Base-by-base conservation (phyloP, 805 yeast species). In the Lipomyces lipofer region DNA sequence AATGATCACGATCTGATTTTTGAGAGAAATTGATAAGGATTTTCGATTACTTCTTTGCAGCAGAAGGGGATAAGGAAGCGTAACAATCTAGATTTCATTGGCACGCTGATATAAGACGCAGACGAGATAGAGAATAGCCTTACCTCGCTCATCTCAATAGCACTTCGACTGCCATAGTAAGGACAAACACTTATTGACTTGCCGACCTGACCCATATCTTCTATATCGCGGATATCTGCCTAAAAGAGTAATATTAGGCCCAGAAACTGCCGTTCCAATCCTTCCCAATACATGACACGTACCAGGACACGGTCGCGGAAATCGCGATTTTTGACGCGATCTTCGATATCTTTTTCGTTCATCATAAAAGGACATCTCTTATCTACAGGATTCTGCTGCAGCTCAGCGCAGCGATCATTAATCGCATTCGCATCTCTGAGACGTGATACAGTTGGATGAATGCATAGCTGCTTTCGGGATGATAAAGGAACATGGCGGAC, bases 21-120 rank as follows among this genome's bases (percentile, higher is more conserved):
- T 76, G 8, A 91, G 64, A 38, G 83, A 76, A 4, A 91, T 66
- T 1, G 80, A 79, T 40, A 90, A 66, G 0, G 82, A 73, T 4
- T 76, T 75, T 62, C 97, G 74, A 0, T 94, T 73, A 6, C 75
- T 73, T 10, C 76, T 76, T 56, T 84, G 86, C 0, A 88, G 71
- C 12, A 91, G 68, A 58, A 88, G 73, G 63, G 90, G 97, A 63
- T 91, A 91, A 0, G 98, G 97, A 40, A 92, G 72, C 0, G 97
- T 83, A 0, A 91, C 75, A 0, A 91, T 49, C 48, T 51, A 24
- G 5, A 3, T 2, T 7, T 5, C 13, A 32, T 2, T 8, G 15
- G 19, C 15, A 46, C 25, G 2, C 7, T n/a, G 2, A 7, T 19
- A 25, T 15, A 15, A 32, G 19, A 32, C 19, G 12, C 21, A n/a